Percentiles rank a stretch among this genome's conserved stretches.
Evolutionary conservation across 441 rosid species (phyloP).

Genomic region (Theobroma grandiflorum): DNA sequence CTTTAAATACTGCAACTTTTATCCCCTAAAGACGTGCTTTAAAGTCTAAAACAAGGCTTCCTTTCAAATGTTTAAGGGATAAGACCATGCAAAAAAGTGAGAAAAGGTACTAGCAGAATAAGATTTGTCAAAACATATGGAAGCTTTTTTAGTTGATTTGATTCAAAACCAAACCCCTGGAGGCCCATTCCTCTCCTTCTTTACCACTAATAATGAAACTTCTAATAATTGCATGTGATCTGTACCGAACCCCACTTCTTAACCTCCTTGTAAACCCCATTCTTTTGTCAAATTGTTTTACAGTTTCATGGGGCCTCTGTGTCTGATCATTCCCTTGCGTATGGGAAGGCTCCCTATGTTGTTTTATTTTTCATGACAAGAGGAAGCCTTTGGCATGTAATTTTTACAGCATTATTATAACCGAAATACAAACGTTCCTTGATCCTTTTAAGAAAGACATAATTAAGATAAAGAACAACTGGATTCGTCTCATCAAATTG

Average conservation of each 20-base stretch:
- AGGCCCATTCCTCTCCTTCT: background rate
- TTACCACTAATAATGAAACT: constrained; percentile 10
- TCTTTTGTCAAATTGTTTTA: background rate
- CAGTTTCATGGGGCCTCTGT: background rate
- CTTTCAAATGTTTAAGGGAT: background rate
- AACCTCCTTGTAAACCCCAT: background rate
- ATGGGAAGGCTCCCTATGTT: background rate
- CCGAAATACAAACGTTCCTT: background rate
- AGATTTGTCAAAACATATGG: constrained; percentile 8
- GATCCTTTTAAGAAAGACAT: background rate
- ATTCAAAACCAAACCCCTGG: constrained; percentile 15
- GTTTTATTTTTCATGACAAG: background rate
- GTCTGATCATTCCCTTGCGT: background rate
- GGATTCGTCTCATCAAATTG: background rate
- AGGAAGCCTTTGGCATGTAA: background rate
- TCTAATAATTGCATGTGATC: constrained; percentile 44
- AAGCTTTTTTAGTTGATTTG: constrained; percentile 3
- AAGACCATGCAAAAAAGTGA: constrained; percentile 13
- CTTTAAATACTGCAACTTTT: constrained; percentile 12
- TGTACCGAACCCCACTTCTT: constrained; percentile 31
- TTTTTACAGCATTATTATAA: background rate
- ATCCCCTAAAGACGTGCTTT: constrained; percentile 7
- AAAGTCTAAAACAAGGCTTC: constrained; percentile 24
- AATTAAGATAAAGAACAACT: background rate
- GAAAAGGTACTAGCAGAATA: background rate